These are phyloP conservation scores for Podospora appendiculata DNA, from an alignment of 495 filamentous ascomycete genomes.

Conservation along the genomic window DNA sequence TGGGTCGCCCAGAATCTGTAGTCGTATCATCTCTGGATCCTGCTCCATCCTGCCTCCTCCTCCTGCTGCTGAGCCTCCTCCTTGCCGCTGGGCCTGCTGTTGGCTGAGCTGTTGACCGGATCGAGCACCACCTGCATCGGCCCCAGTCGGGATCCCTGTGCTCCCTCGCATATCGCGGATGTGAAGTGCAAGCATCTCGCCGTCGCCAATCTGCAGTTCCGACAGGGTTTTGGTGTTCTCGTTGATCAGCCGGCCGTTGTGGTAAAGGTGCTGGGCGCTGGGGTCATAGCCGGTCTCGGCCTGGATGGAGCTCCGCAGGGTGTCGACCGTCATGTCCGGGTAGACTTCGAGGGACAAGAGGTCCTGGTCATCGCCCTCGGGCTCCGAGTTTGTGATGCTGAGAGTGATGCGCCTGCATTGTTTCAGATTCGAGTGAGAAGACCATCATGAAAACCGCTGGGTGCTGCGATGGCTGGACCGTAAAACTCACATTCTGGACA, in stretches of 20 bases:
- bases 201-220: constrained; percentile 74
- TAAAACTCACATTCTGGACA: too few relatives aligned
- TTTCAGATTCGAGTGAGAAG: neutral
- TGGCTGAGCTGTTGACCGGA: too few relatives aligned
- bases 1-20: constrained; percentile 75
- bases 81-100: neutral
- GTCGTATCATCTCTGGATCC: constrained; percentile 76
- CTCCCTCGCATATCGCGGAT: constrained; percentile 49
- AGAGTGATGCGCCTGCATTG: constrained; percentile 23
- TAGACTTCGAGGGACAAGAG: constrained; percentile 79
- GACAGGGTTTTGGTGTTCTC: constrained; percentile 73
- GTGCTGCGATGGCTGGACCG: neutral
- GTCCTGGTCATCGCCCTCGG: constrained; percentile 59
- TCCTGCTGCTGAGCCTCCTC: constrained; percentile 11
- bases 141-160: constrained; percentile 25
- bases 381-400: constrained; percentile 76
- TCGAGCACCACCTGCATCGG: neutral
- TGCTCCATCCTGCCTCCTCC: constrained; percentile 17
- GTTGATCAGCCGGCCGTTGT: constrained; percentile 76
- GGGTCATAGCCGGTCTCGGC: constrained; percentile 46
- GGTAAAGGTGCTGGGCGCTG: constrained; percentile 66
- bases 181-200: constrained; percentile 87
- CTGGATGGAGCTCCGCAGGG: constrained; percentile 76
- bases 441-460: neutral
- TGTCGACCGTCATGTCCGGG: constrained; percentile 74